Evolutionary conservation across 1,139 yeast genomes (phyloP).

Genomic region (Hanseniaspora sp.): DNA sequence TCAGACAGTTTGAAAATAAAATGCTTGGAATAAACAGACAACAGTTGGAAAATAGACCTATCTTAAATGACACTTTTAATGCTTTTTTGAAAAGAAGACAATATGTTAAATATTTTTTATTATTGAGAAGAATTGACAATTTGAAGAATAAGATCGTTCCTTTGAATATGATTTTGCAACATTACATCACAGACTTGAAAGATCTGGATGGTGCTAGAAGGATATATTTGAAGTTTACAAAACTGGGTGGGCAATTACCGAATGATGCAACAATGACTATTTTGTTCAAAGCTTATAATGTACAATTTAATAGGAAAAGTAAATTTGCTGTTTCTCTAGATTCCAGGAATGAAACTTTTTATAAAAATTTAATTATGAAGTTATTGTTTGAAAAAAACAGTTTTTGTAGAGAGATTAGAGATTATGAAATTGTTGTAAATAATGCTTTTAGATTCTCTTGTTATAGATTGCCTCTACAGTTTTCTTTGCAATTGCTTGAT

Average conservation of each 20-base stretch:
- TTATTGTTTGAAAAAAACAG: neutral
- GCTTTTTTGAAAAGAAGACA: neutral
- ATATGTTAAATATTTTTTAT: constrained; percentile 4
- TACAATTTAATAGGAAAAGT: neutral
- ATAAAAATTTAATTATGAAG: neutral
- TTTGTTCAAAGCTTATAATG: constrained; percentile 1
- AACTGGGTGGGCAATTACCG: neutral
- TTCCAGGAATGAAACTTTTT: neutral
- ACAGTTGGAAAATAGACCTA: neutral
- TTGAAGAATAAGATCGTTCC: neutral
- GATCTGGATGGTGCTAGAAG: neutral
- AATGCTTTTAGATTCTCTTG: constrained; percentile 10
- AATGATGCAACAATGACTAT: constrained; percentile 1
- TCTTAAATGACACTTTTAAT: constrained; percentile 2
- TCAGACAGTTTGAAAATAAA: constrained; percentile 6
- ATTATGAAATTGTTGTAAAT: neutral
- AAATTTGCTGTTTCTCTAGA: neutral
- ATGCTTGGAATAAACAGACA: constrained; percentile 3
- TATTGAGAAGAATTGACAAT: neutral
- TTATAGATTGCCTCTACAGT: neutral
- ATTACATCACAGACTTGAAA: constrained; percentile 6
- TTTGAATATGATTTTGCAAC: neutral
- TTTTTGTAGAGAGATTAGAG: neutral
- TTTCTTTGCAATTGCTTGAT: neutral
- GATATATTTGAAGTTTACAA: neutral